Base-by-base conservation (phyloP, 2,329 filamentous ascomycete genomes). In the Xylaria hypoxylon region DNA sequence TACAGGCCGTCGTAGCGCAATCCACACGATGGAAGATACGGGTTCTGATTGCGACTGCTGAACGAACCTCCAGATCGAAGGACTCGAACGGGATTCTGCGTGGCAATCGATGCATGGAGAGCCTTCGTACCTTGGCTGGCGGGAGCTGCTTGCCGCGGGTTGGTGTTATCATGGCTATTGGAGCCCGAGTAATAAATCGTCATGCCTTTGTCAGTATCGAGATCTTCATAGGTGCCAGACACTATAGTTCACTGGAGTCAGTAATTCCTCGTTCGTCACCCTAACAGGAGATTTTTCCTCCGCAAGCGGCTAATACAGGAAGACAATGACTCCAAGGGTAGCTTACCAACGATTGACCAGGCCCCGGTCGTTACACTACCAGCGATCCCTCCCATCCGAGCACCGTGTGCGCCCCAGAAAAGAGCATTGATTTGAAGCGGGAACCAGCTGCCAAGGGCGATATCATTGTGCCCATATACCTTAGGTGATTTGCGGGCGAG, bases 1-100 rank as follows among this genome's bases (percentile, higher is more conserved):
- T 77, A 77, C 0, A 77, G 60, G 2, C 75, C 75, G 33, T 77
- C 75, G 31, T 76, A 77, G 8, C 75, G 71, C 8, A 76, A 38
- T 7, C 75, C 75, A 22, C 69, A 73, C 0, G 60, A 58, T 3
- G 72, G 72, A 2, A 73, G 66, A 55, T 64, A 67, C 1, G 2
- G 22, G 19, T 71, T 72, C 2, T 48, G 62, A 5, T 57, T 66
- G 3, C 28, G 42, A 19, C 17, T 26, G 11, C 53, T 40, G 17
- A n/a, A 26, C 3, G 63, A 17, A 6, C 69, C 70, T 2, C 74
- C 73, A 7, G 73, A 70, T 26, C 75, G 68, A n/a, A 77, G 64
- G 15, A 77, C 75, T 22, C 75, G 75, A 5, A 76, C 70, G 0
- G 71, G 72, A 0, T 56, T 55, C 28, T 60, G 26, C 2, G 50